A percentile compares a stretch with the other conserved stretches of the same genome.
phyloP scores from a whole-genome alignment of 805 yeast species.

The Metschnikowia kofuensis region DNA sequence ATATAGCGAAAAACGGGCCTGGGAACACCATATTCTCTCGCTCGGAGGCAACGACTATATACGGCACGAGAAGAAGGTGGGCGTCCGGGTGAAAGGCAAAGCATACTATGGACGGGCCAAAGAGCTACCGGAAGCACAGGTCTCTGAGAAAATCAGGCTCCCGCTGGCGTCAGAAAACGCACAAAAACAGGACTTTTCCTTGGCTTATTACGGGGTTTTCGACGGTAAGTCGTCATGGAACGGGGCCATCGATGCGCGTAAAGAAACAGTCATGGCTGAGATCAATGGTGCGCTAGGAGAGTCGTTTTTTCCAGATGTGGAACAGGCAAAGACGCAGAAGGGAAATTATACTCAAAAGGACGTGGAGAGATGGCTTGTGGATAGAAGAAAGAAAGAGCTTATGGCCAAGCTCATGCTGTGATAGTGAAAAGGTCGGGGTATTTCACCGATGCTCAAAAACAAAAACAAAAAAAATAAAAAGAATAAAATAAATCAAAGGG shows the following conservation, averaged over 20 bases:
- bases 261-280: conserved; percentile 10
- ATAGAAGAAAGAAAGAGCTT: conserved; percentile 42
- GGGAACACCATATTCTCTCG: conserved; percentile 72
- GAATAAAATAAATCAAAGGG: too few relatives aligned
- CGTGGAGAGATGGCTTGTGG: conserved; percentile 46
- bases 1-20: conserved; percentile 63
- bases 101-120: conserved; percentile 82
- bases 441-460: conserved; percentile 6
- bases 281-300: conserved; percentile 15
- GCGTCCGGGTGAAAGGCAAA: conserved; percentile 47
- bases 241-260: conserved; percentile 1
- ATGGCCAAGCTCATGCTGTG: conserved; percentile 25
- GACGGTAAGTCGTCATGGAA: conserved; percentile 22
- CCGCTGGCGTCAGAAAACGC: conserved; percentile 14
- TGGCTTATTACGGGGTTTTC: conserved; percentile 43
- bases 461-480: not conserved
- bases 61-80: conserved; percentile 23
- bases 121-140: conserved; percentile 68
- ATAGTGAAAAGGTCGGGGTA: not conserved
- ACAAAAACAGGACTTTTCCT: conserved; percentile 10
- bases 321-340: not conserved
- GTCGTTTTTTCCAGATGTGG: not conserved
- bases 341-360: conserved; percentile 30
- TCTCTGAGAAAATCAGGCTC: not conserved
- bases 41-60: conserved; percentile 75